Evolutionary conservation across 352 stramenopile genomes (phyloP), one percentile per base, ranked within the genome.

Genomic region (Globisporangium spinosum): DNA sequence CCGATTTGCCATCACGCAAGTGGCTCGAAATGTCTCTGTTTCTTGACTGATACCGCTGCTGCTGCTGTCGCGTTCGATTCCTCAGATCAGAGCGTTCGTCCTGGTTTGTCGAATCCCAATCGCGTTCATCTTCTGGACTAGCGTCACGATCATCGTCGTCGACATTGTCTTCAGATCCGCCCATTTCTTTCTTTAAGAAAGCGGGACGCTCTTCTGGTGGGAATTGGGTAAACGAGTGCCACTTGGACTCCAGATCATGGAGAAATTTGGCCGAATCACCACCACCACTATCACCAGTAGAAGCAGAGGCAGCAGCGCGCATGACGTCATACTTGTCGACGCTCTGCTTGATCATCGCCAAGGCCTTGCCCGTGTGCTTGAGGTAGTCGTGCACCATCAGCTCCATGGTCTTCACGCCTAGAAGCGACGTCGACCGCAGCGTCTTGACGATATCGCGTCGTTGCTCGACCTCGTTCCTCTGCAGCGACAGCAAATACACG

Each of bases 351-450:
- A 83, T 65, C 20, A 38, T 34, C 49, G 13, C 12, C 22, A 83
- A 25, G 0, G 77, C 77, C 4, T 69, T 70, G 43, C 35, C 47
- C 25, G 72, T 53, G 20, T 80, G 77, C 68, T 89, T 89, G 25
- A 79, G 23, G 53, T 80, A 77, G 40, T 87, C 81, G 47, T 77
- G 66, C 34, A 84, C 70, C 77, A 89, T 82, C 2, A 87, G 51
- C 35, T 89, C 77, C 77, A 89, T 79, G 20, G 81, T 89, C 57
- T 85, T 86, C 20, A 86, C 74, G 0, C 72, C 66, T 25, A 87
- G 63, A 1, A 61, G 64, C 23, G 76, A 75, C n/a, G 79, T 83
- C 23, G 76, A 73, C 12, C 74, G 35, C 10, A 87, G 71, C 3
- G 75, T 82, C 17, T 45, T 57, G 8, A 68, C 15, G 58, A 77